Conservation (phyloP, 768 basidiomycete genomes). For the Boletus rubescentipes region DNA sequence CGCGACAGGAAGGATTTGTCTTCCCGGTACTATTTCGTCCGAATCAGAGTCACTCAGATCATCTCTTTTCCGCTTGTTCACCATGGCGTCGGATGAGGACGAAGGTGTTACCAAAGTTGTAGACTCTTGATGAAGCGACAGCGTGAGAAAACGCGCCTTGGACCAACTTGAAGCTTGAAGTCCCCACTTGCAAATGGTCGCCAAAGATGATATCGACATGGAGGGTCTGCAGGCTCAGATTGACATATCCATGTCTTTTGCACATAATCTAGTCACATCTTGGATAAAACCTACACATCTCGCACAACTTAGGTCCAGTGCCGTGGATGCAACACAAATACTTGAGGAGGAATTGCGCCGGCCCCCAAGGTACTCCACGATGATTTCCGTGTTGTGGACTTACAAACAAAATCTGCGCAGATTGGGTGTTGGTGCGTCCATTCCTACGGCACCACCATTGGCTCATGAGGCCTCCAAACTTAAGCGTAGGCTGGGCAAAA, state of each 20-base stretch:
- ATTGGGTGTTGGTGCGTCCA: slow-evolving; percentile 71
- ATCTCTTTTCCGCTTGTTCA: slow-evolving; percentile 56
- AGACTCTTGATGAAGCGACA: background rate
- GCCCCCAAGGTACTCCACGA: slow-evolving; percentile 57
- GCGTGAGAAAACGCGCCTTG: slow-evolving; percentile 21
- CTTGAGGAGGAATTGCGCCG: slow-evolving; percentile 66
- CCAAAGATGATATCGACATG: slow-evolving; percentile 60
- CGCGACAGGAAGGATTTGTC: slow-evolving; percentile 79
- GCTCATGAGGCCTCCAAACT: slow-evolving; percentile 61
- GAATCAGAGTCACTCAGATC: slow-evolving; percentile 53
- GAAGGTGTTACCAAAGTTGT: too few relatives aligned
- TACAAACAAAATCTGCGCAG: slow-evolving; percentile 36
- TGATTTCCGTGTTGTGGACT: background rate
- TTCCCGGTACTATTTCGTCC: slow-evolving; percentile 61
- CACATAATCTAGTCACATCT: slow-evolving; percentile 69
- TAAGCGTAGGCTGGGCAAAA: slow-evolving; percentile 55
- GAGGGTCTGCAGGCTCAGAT: slow-evolving; percentile 80
- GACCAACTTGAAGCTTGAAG: too few relatives aligned
- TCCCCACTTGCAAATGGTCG: slow-evolving; percentile 23
- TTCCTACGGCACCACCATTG: slow-evolving; percentile 46
- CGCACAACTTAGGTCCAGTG: slow-evolving; percentile 34
- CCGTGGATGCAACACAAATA: slow-evolving; percentile 46
- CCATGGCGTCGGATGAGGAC: slow-evolving; percentile 12
- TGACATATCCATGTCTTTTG: slow-evolving; percentile 75
- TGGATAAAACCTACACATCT: slow-evolving; percentile 66